Conservation (phyloP, 2,329 filamentous ascomycete species). For the Akanthomyces lecanii region DNA sequence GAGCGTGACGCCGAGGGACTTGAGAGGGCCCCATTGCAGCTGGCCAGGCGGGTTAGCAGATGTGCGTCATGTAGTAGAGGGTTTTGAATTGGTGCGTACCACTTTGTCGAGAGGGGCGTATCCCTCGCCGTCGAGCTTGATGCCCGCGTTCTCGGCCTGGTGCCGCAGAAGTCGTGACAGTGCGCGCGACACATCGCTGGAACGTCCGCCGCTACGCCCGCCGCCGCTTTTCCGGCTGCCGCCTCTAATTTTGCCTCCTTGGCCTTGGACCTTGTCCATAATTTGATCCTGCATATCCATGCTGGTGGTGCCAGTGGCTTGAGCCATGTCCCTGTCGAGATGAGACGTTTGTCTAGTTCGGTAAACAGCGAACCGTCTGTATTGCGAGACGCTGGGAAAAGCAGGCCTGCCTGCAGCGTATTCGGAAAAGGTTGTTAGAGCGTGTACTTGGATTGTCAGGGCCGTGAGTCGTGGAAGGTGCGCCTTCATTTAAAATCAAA, state of each 20-base stretch:
- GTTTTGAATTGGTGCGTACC: constrained; percentile 37
- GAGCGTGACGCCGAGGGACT: constrained; percentile 68
- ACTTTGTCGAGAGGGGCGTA: constrained; percentile 56
- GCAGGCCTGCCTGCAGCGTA: no score
- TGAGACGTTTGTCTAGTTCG: not conserved
- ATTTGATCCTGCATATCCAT: constrained; percentile 12
- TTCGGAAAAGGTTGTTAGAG: not conserved
- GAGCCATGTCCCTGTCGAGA: constrained; percentile 6
- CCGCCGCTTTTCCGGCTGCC: constrained; percentile 21
- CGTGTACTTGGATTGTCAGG: not conserved
- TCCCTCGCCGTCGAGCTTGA: constrained; percentile 55
- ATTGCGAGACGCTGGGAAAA: not conserved
- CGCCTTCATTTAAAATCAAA: not conserved
- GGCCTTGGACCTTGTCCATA: constrained; percentile 1
- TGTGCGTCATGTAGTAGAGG: not conserved
- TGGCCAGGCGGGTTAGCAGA: constrained; percentile 23
- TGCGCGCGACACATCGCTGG: constrained; percentile 46
- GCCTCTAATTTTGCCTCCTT: constrained; percentile 1
- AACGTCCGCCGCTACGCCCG: constrained; percentile 25
- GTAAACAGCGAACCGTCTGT: not conserved
- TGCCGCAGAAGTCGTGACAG: constrained; percentile 53
- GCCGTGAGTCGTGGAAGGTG: not conserved
- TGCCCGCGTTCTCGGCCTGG: constrained; percentile 52
- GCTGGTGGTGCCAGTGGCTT: constrained; percentile 7
- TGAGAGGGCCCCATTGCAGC: constrained; percentile 56